phyloP scores from a whole-genome alignment of 2,329 filamentous ascomycete genomes.

The Plenodomus biglobosus region DNA sequence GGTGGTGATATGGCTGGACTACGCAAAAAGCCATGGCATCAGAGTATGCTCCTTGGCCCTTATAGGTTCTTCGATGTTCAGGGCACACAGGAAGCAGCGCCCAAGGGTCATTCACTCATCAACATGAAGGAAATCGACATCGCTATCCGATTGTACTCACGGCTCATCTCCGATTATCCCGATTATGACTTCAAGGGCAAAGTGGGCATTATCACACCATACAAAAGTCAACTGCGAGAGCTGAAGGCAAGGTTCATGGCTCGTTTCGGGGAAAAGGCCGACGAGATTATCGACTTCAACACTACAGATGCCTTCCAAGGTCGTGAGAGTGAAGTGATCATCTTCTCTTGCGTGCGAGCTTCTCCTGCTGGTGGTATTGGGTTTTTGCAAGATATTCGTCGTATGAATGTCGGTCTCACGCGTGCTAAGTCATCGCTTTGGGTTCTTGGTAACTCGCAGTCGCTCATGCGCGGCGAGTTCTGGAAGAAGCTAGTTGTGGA shows the following conservation, averaged over 20 bases:
- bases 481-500: slow-evolving; percentile 87
- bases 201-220: slow-evolving; percentile 96
- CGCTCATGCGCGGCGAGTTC: slow-evolving; percentile 82
- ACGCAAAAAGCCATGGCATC: slow-evolving; percentile 82
- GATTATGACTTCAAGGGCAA: slow-evolving; percentile 74
- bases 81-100: slow-evolving; percentile 79
- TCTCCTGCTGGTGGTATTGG: slow-evolving; percentile 92
- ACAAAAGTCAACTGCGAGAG: slow-evolving; percentile 87
- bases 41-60: slow-evolving; percentile 76
- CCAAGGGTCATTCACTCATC: slow-evolving; percentile 83
- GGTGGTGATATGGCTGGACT: slow-evolving; percentile 78
- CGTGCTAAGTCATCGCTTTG: slow-evolving; percentile 95
- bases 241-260: slow-evolving; percentile 73
- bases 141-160: slow-evolving; percentile 80
- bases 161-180: slow-evolving; percentile 71
- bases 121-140: slow-evolving; percentile 86
- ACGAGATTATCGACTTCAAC: slow-evolving; percentile 89
- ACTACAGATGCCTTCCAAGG: slow-evolving; percentile 98
- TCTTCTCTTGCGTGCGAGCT: slow-evolving; percentile 96
- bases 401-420: slow-evolving; percentile 98
- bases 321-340: slow-evolving; percentile 95
- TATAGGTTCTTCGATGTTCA: slow-evolving; percentile 98
- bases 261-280: slow-evolving; percentile 73
- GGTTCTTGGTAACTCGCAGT: slow-evolving; percentile 90
- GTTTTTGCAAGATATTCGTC: slow-evolving; percentile 96